phyloP scores from a whole-genome alignment of 2,329 filamentous ascomycete species.

The Exophiala bonariae region DNA sequence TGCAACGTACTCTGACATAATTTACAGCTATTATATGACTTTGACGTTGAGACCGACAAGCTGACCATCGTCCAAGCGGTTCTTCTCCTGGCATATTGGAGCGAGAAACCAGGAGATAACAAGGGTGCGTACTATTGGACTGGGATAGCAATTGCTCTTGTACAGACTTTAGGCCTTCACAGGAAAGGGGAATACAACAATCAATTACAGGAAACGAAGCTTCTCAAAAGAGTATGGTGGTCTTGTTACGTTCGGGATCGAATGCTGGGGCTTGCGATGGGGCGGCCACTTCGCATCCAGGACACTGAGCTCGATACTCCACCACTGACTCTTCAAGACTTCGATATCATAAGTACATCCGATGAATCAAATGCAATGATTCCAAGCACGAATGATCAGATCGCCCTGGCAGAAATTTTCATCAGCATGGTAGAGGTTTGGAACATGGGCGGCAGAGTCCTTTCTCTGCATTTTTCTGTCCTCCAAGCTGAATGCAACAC shows the following conservation, averaged over 20 bases:
- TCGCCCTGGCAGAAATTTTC: constrained; percentile 2
- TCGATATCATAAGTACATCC: neutral
- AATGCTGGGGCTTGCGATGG: constrained; percentile 87
- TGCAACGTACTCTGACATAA: too few species aligned
- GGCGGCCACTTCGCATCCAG: constrained; percentile 86
- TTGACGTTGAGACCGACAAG: constrained; percentile 87
- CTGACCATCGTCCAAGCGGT: constrained; percentile 84
- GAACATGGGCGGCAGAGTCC: neutral
- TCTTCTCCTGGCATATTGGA: constrained; percentile 93
- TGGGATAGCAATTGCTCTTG: constrained; percentile 87
- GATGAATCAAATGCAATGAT: neutral
- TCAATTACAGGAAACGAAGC: constrained; percentile 67
- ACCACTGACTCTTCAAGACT: constrained; percentile 35
- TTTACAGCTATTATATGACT: constrained; percentile 81
- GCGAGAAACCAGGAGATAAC: constrained; percentile 92
- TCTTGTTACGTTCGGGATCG: constrained; percentile 93
- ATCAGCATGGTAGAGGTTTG: constrained; percentile 2
- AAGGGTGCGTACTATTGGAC: constrained; percentile 99
- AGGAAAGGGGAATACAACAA: constrained; percentile 81
- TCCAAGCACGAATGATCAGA: constrained; percentile 1
- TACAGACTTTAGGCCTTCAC: constrained; percentile 91
- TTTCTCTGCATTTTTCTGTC: constrained; percentile 5
- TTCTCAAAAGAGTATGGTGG: constrained; percentile 98
- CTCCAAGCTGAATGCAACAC: neutral
- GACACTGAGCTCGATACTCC: constrained; percentile 54